phyloP scores from a whole-genome alignment of 805 yeast genomes.

The Ogataea kodamae region DNA sequence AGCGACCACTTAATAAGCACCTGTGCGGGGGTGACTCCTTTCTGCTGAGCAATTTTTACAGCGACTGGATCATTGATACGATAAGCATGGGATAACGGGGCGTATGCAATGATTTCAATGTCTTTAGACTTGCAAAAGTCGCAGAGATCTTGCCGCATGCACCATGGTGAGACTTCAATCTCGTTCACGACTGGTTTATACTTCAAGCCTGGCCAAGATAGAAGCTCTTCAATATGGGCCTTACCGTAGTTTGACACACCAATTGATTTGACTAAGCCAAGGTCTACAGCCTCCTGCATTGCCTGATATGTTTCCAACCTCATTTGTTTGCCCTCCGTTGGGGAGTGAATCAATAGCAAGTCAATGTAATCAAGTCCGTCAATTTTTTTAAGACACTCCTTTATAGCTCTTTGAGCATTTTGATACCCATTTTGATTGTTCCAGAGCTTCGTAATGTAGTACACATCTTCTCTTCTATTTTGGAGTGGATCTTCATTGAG shows the following conservation, averaged over 20 bases:
- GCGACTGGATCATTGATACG: slow-evolving; percentile 55
- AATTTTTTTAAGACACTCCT: slow-evolving; percentile 50
- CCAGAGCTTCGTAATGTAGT: slow-evolving; percentile 75
- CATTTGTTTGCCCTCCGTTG: slow-evolving; percentile 42
- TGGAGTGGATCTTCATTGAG: slow-evolving; percentile 34
- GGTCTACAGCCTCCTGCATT: slow-evolving; percentile 65
- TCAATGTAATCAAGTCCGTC: slow-evolving; percentile 65
- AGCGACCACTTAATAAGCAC: slow-evolving; percentile 70
- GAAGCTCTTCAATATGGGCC: slow-evolving; percentile 56
- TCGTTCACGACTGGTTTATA: slow-evolving; percentile 73
- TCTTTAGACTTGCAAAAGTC: slow-evolving; percentile 53
- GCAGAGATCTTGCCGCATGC: slow-evolving; percentile 62
- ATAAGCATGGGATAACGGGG: slow-evolving; percentile 67
- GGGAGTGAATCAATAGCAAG: slow-evolving; percentile 64
- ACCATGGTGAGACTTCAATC: slow-evolving; percentile 83
- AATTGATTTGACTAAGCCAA: slow-evolving; percentile 57
- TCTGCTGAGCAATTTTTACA: slow-evolving; percentile 44
- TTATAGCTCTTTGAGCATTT: slow-evolving; percentile 55
- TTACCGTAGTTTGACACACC: slow-evolving; percentile 78
- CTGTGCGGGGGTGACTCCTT: slow-evolving; percentile 53
- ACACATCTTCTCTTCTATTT: slow-evolving; percentile 48
- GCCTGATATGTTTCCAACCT: slow-evolving; percentile 68
- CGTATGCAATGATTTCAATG: slow-evolving; percentile 68
- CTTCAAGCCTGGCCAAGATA: slow-evolving; percentile 51
- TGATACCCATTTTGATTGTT: slow-evolving; percentile 58